Conservation (phyloP, 768 basidiomycete species). For the Termitomyces sp. region DNA sequence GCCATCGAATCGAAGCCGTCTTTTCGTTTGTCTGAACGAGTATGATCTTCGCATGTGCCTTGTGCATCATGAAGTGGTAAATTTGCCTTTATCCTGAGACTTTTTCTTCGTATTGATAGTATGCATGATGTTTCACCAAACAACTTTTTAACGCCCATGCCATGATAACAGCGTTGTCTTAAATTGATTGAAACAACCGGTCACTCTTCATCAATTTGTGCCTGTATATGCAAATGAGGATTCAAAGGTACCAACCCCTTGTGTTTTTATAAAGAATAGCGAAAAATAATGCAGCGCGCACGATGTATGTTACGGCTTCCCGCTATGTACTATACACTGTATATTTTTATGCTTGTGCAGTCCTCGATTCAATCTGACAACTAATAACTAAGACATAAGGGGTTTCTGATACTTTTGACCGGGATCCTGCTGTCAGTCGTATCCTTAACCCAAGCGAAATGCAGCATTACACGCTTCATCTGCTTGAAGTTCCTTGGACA, state of each 20-base stretch:
- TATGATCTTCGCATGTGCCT: background rate
- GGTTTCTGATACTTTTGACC: background rate
- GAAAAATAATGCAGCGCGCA: too few species aligned
- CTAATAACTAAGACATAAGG: background rate
- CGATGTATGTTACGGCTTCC: too few species aligned
- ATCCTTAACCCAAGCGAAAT: background rate
- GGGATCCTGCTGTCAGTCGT: background rate
- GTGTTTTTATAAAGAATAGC: too few species aligned
- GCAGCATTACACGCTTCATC: background rate
- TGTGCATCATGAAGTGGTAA: background rate
- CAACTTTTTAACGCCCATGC: background rate
- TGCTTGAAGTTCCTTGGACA: constrained; percentile 8
- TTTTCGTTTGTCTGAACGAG: background rate
- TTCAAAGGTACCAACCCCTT: too few species aligned
- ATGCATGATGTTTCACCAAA: too few species aligned
- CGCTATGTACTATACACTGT: too few species aligned
- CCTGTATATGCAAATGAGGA: too few species aligned
- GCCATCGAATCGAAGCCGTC: background rate
- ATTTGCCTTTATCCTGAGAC: background rate
- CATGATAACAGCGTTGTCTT: background rate
- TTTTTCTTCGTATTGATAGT: background rate
- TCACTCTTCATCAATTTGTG: too few species aligned
- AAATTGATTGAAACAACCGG: too few species aligned
- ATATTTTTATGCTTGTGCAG: background rate
- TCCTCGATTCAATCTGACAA: background rate